phyloP scores from a whole-genome alignment of 2,329 filamentous ascomycete genomes.

The Aureobasidium sp. region DNA sequence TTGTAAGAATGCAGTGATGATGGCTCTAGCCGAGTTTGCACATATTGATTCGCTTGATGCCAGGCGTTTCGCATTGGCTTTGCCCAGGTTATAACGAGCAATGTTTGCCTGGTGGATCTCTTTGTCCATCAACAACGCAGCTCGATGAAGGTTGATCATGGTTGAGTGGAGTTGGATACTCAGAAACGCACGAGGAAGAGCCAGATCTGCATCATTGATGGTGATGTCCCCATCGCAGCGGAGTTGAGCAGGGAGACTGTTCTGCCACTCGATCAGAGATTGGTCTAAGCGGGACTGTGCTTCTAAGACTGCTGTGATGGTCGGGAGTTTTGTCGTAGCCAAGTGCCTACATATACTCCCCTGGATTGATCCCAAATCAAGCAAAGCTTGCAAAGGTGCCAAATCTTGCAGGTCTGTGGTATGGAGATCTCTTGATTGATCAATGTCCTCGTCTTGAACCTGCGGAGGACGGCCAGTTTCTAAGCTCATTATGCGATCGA shows the following conservation, averaged over 20 bases:
- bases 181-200: slow-evolving; percentile 1
- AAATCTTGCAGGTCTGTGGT: background rate
- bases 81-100: background rate
- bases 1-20: slow-evolving; percentile 5
- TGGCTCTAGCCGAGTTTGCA: slow-evolving; percentile 3
- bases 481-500: background rate
- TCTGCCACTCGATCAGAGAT: background rate
- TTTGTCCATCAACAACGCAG: slow-evolving; percentile 11
- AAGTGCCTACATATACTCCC: background rate
- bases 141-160: slow-evolving; percentile 10
- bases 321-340: background rate
- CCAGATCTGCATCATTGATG: slow-evolving; percentile 16
- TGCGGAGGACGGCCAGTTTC: background rate
- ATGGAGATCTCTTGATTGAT: background rate
- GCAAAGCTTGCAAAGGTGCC: background rate
- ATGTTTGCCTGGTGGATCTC: slow-evolving; percentile 5
- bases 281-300: background rate
- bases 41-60: slow-evolving; percentile 6
- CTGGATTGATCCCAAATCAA: background rate
- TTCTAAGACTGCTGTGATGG: background rate
- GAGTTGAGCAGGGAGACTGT: background rate
- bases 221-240: background rate
- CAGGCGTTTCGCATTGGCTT: background rate
- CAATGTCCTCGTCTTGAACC: background rate
- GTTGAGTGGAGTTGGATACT: slow-evolving; percentile 1